Base-by-base conservation (phyloP, 768 basidiomycete species). In the Heimioporus sp. region DNA sequence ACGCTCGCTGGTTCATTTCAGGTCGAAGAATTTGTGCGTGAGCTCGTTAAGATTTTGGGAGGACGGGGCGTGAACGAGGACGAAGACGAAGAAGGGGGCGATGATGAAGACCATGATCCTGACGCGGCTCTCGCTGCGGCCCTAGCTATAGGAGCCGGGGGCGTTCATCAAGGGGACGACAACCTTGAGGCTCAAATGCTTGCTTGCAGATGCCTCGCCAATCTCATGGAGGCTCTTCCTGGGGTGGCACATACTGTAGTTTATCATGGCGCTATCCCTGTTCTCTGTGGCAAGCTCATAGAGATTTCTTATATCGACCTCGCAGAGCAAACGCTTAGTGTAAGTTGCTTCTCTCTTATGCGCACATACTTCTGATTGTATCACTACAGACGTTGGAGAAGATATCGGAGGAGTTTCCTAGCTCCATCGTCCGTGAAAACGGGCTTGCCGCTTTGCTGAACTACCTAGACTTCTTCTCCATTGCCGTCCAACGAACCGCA, bases 241-340 rank as follows among this genome's bases (percentile, higher is more conserved):
- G 94, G 95, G 21, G 89, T 93, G 38, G 92, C 93, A n/a, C 94
- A 98, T 65, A 94, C 92, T 41, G 87, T 99, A 60, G 96, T 98
- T 36, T 92, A 97, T 68, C 91, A 96, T 63, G 96, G 96, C n/a
- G 97, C 96, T 16, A 95, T 99, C 52, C 94, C 94, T 16, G 93
- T 96, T 31, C 80, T 99, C 43, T 98, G 96, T 81, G 90, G 90
- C 80, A 98, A 99, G 70, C 74, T 99, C 54, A 85, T 92, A 67
- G 92, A 97, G 72, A 99, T 99, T 52, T 91, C 92, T 20, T 97
- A 95, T 66, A 98, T 99, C 59, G 97, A 99, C 70, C 78, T 99
- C 42, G 97, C 97, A 12, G 97, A 98, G 67, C 97, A 99, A 73
- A 98, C 96, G 10, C 74, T 99, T 58, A 95, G 92, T 65, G 96